These are phyloP conservation scores for Wallacemonas sp. DNA, from an alignment of 208 protist genomes.

Conservation along the genomic window DNA sequence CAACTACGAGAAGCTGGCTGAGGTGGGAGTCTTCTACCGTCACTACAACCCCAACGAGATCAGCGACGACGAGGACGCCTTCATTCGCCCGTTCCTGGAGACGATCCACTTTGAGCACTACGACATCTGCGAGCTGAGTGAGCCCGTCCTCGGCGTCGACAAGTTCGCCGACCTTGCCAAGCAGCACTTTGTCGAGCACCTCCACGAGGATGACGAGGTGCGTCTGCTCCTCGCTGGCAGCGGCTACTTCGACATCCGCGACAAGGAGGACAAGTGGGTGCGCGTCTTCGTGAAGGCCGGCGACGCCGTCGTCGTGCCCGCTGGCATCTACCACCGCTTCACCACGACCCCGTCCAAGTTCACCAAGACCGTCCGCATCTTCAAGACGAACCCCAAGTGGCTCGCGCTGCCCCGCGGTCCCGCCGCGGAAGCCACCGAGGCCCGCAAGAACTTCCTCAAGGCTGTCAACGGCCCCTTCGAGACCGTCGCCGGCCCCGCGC, in stretches of 20 bases:
- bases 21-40: constrained; percentile 38
- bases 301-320: constrained; percentile 67
- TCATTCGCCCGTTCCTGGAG: constrained; percentile 37
- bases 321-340: constrained; percentile 91
- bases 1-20: constrained; percentile 44
- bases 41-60: constrained; percentile 35
- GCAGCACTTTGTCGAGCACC: constrained; percentile 77
- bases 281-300: constrained; percentile 57
- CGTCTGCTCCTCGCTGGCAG: constrained; percentile 67
- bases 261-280: constrained; percentile 68
- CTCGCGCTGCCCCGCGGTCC: constrained; percentile 58
- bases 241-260: constrained; percentile 89
- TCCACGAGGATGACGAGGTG: constrained; percentile 92
- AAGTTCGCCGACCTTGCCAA: constrained; percentile 50
- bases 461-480: constrained; percentile 18
- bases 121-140: constrained; percentile 50
- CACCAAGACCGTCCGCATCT: constrained; percentile 76
- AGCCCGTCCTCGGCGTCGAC: constrained; percentile 26
- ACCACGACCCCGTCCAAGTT: constrained; percentile 53
- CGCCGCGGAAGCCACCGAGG: constrained; percentile 28
- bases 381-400: constrained; percentile 79
- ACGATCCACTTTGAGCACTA: constrained; percentile 47
- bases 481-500: constrained; percentile 26
- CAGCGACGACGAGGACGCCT: constrained; percentile 25
- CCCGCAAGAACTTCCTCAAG: constrained; percentile 46